A percentile compares a stretch with the other conserved stretches of the same genome.
These are phyloP conservation scores for Kalmusia sp. DNA, from an alignment of 2,329 filamentous ascomycete species.

Conservation along the genomic window DNA sequence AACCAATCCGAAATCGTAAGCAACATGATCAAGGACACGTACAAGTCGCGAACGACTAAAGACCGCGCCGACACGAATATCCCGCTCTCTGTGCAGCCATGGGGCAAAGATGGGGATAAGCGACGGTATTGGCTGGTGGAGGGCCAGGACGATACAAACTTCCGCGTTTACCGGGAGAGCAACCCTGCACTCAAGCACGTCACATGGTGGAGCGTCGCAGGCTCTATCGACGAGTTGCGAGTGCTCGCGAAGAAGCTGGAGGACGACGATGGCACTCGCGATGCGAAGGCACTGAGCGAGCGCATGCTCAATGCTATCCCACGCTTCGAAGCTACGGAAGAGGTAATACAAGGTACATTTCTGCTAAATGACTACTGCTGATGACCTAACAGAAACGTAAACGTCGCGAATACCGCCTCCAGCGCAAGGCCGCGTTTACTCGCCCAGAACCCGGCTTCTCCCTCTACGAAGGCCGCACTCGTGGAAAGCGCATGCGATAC, in stretches of 20 bases:
- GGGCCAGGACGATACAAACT: conserved; percentile 90
- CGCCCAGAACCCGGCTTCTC: conserved; percentile 90
- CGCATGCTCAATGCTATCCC: conserved; percentile 82
- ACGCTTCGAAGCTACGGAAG: conserved; percentile 90
- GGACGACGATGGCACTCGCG: conserved; percentile 78
- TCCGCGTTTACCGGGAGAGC: conserved; percentile 92
- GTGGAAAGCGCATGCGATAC: conserved; percentile 95
- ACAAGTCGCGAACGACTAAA: conserved; percentile 74
- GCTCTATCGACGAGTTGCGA: conserved; percentile 85
- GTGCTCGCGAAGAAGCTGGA: conserved; percentile 77
- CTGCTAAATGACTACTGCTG: conserved; percentile 11
- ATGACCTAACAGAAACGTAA: conserved; percentile 76
- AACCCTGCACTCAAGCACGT: conserved; percentile 78
- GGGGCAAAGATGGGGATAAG: conserved; percentile 89
- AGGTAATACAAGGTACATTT: conserved; percentile 60
- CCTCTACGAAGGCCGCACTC: conserved; percentile 92
- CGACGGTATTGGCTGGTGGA: conserved; percentile 93
- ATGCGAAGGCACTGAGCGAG: conserved; percentile 78
- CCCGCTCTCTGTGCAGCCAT: conserved; percentile 85
- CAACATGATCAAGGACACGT: conserved; percentile 78
- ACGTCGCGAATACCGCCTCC: conserved; percentile 87
- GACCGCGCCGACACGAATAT: conserved; percentile 83
- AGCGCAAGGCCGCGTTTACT: conserved; percentile 85
- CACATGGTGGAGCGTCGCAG: conserved; percentile 93
- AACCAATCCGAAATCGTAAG: conserved; percentile 86